These are phyloP conservation scores for Alternaria ventricosa DNA, from an alignment of 2,329 filamentous ascomycete genomes.

Conservation along the genomic window DNA sequence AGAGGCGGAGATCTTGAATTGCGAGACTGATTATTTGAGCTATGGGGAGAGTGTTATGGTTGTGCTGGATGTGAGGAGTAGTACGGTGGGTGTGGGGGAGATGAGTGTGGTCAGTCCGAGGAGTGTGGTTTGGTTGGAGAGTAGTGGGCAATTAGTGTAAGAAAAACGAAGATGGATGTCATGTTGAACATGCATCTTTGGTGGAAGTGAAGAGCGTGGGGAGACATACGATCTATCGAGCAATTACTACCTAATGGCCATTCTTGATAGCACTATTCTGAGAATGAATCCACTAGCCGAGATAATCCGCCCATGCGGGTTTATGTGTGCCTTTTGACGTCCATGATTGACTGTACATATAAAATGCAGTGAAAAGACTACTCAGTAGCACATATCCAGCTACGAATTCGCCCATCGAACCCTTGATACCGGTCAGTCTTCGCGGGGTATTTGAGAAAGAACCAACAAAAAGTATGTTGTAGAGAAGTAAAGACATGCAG, in stretches of 20 bases:
- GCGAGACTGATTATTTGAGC: constrained; percentile 82
- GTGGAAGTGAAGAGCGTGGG: not conserved
- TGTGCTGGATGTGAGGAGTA: constrained; percentile 71
- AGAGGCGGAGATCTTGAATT: constrained; percentile 53
- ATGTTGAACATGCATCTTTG: not conserved
- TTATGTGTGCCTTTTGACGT: not conserved
- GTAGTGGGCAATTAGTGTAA: constrained; percentile 4
- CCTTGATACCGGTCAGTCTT: too few relatives aligned
- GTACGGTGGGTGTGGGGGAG: constrained; percentile 57
- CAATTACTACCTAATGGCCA: too few relatives aligned
- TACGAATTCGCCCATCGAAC: too few relatives aligned
- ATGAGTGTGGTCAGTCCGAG: constrained; percentile 28
- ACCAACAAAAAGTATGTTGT: too few relatives aligned
- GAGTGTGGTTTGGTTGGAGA: constrained; percentile 41
- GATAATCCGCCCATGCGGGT: not conserved
- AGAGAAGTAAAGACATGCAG: too few relatives aligned
- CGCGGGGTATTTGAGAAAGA: too few relatives aligned
- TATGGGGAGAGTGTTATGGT: constrained; percentile 79
- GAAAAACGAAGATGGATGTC: not conserved
- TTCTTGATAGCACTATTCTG: not conserved
- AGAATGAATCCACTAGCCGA: not conserved
- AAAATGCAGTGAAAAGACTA: not conserved
- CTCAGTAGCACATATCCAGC: too few relatives aligned
- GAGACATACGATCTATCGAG: not conserved
- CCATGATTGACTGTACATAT: not conserved